Evolutionary conservation across 2,329 filamentous ascomycete genomes (phyloP).

Genomic region (Uncinocarpus reesii): DNA sequence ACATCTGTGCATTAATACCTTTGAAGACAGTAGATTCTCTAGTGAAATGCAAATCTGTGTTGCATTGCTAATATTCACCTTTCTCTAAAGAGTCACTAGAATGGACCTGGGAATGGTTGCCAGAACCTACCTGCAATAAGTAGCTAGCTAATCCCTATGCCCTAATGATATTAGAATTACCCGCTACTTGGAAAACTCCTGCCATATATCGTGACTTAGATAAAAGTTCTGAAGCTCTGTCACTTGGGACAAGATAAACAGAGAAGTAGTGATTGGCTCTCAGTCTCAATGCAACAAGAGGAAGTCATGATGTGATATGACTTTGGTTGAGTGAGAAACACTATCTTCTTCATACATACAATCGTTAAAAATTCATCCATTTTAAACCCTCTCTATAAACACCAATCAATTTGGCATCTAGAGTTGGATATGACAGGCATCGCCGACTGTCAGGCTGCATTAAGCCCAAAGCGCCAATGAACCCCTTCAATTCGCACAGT

Average conservation of each 20-base stretch:
- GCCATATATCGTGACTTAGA: constrained; percentile 31
- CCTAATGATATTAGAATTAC: constrained; percentile 29
- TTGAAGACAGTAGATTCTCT: background rate
- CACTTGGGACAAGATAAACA: constrained; percentile 31
- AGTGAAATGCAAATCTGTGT: background rate
- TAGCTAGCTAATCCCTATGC: constrained; percentile 7
- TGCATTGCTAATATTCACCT: background rate
- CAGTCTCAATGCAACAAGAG: too few relatives aligned
- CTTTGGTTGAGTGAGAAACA: too few relatives aligned
- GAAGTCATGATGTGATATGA: too few relatives aligned
- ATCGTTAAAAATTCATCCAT: too few relatives aligned
- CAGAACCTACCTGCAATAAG: background rate
- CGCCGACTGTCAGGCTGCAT: too few relatives aligned
- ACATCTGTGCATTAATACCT: too few relatives aligned
- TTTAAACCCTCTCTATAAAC: too few relatives aligned
- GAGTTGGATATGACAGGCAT: too few relatives aligned
- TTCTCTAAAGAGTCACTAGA: background rate
- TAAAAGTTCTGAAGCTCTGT: constrained; percentile 16
- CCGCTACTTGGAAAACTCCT: constrained; percentile 30
- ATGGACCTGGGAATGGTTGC: background rate
- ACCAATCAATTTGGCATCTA: too few relatives aligned
- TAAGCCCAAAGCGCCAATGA: too few relatives aligned
- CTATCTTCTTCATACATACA: too few relatives aligned
- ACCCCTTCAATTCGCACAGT: too few relatives aligned
- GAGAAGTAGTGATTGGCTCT: constrained; percentile 33